Evolutionary conservation across 805 yeast genomes (phyloP).

Genomic region (Kodamaea restingae): DNA sequence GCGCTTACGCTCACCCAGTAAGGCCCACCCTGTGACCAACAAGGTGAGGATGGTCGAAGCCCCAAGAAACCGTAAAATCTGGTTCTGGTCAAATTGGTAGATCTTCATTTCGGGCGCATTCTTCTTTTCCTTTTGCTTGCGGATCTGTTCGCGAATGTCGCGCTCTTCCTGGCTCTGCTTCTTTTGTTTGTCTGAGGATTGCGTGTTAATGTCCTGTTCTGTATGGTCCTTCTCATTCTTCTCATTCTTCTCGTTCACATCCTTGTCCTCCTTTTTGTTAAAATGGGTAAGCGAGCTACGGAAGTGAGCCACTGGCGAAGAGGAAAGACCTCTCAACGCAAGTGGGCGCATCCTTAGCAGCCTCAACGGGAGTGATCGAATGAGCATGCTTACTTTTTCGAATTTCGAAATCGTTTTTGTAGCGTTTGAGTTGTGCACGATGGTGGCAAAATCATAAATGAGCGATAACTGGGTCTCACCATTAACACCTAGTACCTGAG

Average conservation of each 20-base stretch:
- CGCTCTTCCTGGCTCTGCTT: conserved; percentile 26
- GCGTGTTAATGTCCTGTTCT: conserved; percentile 8
- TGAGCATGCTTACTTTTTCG: conserved; percentile 1
- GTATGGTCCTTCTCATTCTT: conserved; percentile 10
- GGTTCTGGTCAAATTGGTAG: conserved; percentile 18
- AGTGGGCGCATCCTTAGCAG: neutral
- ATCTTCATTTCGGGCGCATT: conserved; percentile 30
- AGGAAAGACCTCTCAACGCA: neutral
- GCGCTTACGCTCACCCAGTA: conserved; percentile 13
- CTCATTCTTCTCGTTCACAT: conserved; percentile 7
- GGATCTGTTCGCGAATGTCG: conserved; percentile 32
- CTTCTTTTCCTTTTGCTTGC: conserved; percentile 26
- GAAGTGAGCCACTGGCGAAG: neutral
- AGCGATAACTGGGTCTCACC: too few relatives aligned
- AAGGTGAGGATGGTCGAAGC: conserved; percentile 18
- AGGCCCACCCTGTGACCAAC: conserved; percentile 17
- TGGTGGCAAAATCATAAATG: conserved; percentile 1
- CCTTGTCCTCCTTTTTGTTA: conserved; percentile 1
- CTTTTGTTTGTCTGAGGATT: conserved; percentile 10
- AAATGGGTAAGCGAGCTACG: neutral
- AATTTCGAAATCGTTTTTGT: neutral
- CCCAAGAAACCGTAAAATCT: conserved; percentile 9
- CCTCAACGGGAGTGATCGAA: conserved; percentile 2
- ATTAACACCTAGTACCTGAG: too few relatives aligned
- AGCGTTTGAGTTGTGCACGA: neutral